These are phyloP conservation scores for Podospora fimiseda DNA, from an alignment of 495 filamentous ascomycete species.

Conservation along the genomic window DNA sequence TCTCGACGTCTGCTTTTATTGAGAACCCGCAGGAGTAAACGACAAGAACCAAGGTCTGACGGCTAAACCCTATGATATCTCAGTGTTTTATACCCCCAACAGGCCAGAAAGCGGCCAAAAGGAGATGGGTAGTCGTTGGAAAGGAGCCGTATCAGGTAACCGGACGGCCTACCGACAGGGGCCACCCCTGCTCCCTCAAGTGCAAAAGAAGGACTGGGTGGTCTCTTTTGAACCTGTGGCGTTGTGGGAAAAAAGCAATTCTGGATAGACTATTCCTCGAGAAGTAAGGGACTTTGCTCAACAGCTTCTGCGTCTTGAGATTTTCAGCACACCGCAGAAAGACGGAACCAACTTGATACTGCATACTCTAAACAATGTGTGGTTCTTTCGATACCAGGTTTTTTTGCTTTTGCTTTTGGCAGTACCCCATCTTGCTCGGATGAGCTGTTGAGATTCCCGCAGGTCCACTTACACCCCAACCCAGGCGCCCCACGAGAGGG, in stretches of 20 bases:
- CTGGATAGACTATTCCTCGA: no score
- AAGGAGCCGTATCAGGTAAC: conserved; percentile 25
- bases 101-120: conserved; percentile 12
- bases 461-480: conserved; percentile 17
- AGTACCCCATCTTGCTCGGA: no score
- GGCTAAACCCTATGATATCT: conserved; percentile 23
- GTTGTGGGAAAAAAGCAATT: not conserved
- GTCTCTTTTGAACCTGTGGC: conserved; percentile 13
- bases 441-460: not conserved
- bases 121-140: conserved; percentile 16
- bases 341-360: no score
- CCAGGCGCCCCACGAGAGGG: conserved; percentile 4
- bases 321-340: no score
- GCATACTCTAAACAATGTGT: no score
- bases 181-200: conserved; percentile 12
- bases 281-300: no score
- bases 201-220: not conserved
- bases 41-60: conserved; percentile 24
- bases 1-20: conserved; percentile 11
- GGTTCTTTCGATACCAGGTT: not conserved
- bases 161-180: conserved; percentile 22
- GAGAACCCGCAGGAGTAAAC: conserved; percentile 17
- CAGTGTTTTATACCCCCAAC: conserved; percentile 21
- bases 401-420: not conserved
- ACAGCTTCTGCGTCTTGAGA: not conserved